A percentile compares a stretch with the other conserved stretches of the same genome.
Conservation (phyloP, 2,329 filamentous ascomycete species). For the Venturia nashicola region DNA sequence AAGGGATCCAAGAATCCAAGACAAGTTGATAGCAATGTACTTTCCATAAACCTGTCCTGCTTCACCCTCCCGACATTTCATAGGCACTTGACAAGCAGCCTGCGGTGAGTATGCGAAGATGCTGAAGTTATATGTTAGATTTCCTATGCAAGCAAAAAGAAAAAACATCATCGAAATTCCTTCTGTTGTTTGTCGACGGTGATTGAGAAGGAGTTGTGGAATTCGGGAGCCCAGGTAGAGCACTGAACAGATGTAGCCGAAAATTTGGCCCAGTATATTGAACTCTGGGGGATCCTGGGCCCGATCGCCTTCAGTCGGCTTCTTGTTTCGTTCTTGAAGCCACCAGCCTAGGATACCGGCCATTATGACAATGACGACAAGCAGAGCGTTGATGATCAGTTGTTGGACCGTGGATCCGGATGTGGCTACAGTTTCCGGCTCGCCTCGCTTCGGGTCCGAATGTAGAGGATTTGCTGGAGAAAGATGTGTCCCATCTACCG, state of each 20-base stretch:
- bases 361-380: conserved; percentile 64
- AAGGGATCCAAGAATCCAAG: conserved; percentile 80
- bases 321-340: conserved; percentile 41
- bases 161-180: conserved; percentile 93
- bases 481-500: conserved; percentile 54
- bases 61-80: conserved; percentile 52
- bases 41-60: conserved; percentile 53
- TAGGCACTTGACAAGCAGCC: conserved; percentile 34
- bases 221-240: conserved; percentile 83
- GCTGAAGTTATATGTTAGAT: conserved; percentile 82
- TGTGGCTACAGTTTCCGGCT: conserved; percentile 26
- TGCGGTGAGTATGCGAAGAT: conserved; percentile 78
- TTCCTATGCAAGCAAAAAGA: conserved; percentile 89
- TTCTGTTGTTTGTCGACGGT: conserved; percentile 81
- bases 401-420: conserved; percentile 38
- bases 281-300: conserved; percentile 47
- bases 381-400: conserved; percentile 59
- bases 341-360: conserved; percentile 83
- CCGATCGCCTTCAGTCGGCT: conserved; percentile 20
- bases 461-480: conserved; percentile 76
- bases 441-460: conserved; percentile 27
- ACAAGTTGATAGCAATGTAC: conserved; percentile 82
- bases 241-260: conserved; percentile 82
- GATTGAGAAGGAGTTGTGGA: conserved; percentile 86
- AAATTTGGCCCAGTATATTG: conserved; percentile 72